Percentiles rank a stretch among this genome's conserved stretches.
These are phyloP conservation scores for Cylindrotheca fusiformis DNA, from an alignment of 108 stramenopile genomes.

Conservation along the genomic window DNA sequence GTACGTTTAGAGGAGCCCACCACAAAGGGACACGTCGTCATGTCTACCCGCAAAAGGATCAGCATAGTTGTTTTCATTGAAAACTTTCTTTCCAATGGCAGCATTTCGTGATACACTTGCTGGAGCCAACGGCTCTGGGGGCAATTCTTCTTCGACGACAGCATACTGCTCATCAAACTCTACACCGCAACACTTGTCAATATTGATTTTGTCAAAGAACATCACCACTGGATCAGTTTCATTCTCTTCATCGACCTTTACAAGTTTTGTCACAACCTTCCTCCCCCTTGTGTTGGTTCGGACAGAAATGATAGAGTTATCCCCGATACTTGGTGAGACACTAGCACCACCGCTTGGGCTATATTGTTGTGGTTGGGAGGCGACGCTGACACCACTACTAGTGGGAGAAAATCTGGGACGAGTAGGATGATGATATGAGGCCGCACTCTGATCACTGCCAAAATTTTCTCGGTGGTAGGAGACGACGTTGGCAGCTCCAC, in stretches of 20 bases:
- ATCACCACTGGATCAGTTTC: slow-evolving; percentile 3
- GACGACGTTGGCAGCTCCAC: neutral
- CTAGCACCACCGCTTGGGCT: neutral
- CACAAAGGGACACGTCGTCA: neutral
- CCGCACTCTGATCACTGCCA: neutral
- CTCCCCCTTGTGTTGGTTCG: neutral
- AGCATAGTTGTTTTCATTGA: neutral
- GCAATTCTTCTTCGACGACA: slow-evolving; percentile 1
- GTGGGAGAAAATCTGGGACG: neutral
- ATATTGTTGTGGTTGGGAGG: neutral
- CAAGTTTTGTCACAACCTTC: neutral
- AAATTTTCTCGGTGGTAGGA: neutral
- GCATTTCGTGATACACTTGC: neutral
- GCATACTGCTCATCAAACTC: slow-evolving; percentile 1
- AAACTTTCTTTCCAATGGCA: neutral
- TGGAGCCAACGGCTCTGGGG: neutral
- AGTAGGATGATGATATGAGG: neutral
- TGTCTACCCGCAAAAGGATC: slow-evolving; percentile 14
- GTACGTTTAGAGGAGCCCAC: neutral
- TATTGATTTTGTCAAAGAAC: slow-evolving; percentile 5
- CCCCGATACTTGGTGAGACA: neutral
- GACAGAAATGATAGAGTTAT: neutral
- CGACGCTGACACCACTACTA: neutral
- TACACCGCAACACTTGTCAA: slow-evolving; percentile 14
- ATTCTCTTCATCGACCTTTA: neutral